phyloP scores from a whole-genome alignment of 208 protist genomes.

The Wallacemonas rigidus region DNA sequence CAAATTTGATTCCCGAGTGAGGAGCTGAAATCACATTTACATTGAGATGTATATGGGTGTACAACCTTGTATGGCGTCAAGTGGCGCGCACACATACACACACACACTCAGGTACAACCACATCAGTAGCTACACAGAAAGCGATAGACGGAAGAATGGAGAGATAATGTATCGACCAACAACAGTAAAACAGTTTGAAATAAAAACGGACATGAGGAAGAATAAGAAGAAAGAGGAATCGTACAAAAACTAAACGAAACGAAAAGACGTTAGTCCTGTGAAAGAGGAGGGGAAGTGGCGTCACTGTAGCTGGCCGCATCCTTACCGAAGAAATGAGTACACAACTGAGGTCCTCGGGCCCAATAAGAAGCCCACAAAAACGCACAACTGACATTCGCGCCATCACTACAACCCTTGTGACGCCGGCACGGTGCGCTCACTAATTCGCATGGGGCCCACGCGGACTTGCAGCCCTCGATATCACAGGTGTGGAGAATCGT shows the following conservation, averaged over 20 bases:
- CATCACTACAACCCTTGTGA: neutral
- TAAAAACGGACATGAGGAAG: neutral
- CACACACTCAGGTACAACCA: neutral
- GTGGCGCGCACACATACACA: neutral
- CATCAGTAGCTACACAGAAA: neutral
- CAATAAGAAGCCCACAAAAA: too few relatives aligned
- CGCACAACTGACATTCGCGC: neutral
- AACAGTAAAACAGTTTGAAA: too few relatives aligned
- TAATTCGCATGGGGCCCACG: neutral
- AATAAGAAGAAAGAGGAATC: constrained; percentile 6
- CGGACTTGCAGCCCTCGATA: constrained; percentile 4
- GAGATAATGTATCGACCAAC: neutral
- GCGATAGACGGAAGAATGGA: neutral
- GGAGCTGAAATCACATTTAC: too few relatives aligned
- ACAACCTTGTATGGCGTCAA: too few relatives aligned
- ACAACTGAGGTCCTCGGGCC: too few relatives aligned
- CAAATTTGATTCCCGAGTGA: too few relatives aligned
- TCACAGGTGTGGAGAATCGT: constrained; percentile 7
- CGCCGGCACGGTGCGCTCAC: neutral
- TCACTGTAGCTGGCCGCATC: too few relatives aligned
- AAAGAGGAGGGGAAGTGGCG: neutral
- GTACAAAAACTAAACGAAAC: constrained; percentile 17
- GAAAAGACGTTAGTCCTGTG: neutral
- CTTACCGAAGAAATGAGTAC: too few relatives aligned
- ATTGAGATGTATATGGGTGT: too few relatives aligned